Evolutionary conservation across 2,329 filamentous ascomycete genomes (phyloP).

Genomic region (Alternaria consortialis): DNA sequence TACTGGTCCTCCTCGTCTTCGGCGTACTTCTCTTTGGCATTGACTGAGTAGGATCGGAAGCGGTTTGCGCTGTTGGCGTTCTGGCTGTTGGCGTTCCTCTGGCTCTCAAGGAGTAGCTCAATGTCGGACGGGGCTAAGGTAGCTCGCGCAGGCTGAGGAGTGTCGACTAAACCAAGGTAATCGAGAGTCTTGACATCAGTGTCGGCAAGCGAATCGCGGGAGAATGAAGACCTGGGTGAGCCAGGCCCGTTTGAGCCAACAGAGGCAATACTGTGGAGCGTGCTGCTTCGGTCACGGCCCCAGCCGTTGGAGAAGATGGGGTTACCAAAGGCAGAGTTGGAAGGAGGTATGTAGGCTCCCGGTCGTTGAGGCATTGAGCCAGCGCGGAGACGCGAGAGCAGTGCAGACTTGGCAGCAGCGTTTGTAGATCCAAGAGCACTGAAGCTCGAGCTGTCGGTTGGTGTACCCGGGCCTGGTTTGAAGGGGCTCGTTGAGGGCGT

Average conservation of each 20-base stretch:
- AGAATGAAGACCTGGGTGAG: slow-evolving; percentile 87
- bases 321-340: slow-evolving; percentile 78
- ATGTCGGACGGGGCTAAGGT: slow-evolving; percentile 71
- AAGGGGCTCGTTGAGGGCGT: slow-evolving; percentile 90
- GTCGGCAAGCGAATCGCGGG: slow-evolving; percentile 83
- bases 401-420: slow-evolving; percentile 69
- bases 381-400: slow-evolving; percentile 85
- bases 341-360: slow-evolving; percentile 65
- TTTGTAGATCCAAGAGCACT: slow-evolving; percentile 60
- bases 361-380: slow-evolving; percentile 93
- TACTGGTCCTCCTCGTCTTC: slow-evolving; percentile 85
- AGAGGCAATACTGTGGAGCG: slow-evolving; percentile 88
- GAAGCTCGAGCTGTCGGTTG: slow-evolving; percentile 45
- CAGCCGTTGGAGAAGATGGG: slow-evolving; percentile 89
- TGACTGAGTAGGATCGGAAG: slow-evolving; percentile 97
- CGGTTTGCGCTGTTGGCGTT: slow-evolving; percentile 78
- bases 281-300: slow-evolving; percentile 86
- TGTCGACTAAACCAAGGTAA: slow-evolving; percentile 94
- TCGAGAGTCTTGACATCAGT: slow-evolving; percentile 93
- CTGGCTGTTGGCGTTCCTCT: slow-evolving; percentile 63
- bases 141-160: slow-evolving; percentile 80
- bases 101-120: slow-evolving; percentile 61
- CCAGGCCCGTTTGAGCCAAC: slow-evolving; percentile 85
- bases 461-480: slow-evolving; percentile 66
- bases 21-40: slow-evolving; percentile 96